These are phyloP conservation scores for Globisporangium middletonii DNA, from an alignment of 352 stramenopile genomes.

Conservation along the genomic window DNA sequence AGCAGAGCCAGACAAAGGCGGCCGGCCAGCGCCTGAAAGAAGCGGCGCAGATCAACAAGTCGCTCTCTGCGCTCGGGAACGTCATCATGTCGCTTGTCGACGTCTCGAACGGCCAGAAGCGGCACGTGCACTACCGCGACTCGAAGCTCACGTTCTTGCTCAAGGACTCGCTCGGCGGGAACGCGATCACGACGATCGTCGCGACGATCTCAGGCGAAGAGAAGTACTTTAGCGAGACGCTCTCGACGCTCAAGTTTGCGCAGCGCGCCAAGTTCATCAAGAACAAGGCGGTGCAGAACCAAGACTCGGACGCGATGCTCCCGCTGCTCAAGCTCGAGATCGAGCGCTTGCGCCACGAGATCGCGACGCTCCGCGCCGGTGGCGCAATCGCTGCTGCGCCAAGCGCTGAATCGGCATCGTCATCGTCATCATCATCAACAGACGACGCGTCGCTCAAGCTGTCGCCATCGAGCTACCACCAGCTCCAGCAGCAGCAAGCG, in stretches of 20 bases:
- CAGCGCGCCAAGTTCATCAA: conserved; percentile 88
- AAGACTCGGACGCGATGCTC: conserved; percentile 73
- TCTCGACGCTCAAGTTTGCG: conserved; percentile 86
- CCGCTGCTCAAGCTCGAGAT: conserved; percentile 74
- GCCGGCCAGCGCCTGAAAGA: conserved; percentile 83
- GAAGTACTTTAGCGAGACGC: conserved; percentile 81
- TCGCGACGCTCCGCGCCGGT: conserved; percentile 20
- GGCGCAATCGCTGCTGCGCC: too few species aligned
- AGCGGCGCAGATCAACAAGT: conserved; percentile 89
- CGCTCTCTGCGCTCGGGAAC: conserved; percentile 80
- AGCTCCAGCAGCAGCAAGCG: conserved; percentile 6
- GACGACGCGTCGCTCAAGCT: conserved; percentile 1
- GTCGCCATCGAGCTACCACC: conserved; percentile 4
- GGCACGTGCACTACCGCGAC: conserved; percentile 81
- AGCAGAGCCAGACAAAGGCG: conserved; percentile 76
- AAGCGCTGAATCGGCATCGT: background rate
- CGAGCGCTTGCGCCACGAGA: conserved; percentile 57
- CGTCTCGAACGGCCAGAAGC: conserved; percentile 73
- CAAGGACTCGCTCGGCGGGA: conserved; percentile 85
- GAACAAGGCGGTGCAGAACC: conserved; percentile 84
- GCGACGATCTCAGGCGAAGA: conserved; percentile 75
- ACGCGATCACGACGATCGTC: conserved; percentile 84
- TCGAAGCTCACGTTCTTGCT: conserved; percentile 84
- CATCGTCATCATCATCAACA: background rate
- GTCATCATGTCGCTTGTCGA: conserved; percentile 88